Evolutionary conservation across 2,329 filamentous ascomycete species (phyloP), one percentile per base, ranked within the genome.

Genomic region (Trichoderma asperellum): DNA sequence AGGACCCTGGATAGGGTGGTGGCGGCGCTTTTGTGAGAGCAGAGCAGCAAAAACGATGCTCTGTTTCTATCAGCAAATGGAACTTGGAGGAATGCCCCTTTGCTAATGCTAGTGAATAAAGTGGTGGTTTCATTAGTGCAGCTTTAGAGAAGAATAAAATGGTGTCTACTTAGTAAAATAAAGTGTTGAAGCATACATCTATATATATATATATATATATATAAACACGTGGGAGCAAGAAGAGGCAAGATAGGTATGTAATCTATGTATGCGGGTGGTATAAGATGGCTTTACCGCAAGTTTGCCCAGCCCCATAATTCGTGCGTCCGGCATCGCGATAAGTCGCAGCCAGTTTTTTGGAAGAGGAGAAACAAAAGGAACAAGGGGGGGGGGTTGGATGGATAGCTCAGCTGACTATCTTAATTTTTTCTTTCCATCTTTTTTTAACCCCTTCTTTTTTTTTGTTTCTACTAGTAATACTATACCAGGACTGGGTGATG

Each of bases 311-410:
- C 63, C 63, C 63, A 58, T 66, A 34, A 34, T 66, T 66, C 63
- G 37, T 66, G 63, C 63, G 35, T 66, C 63, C 63, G 63, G 63
- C 63, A 66, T 66, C 63, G 63, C 63, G 63, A 66, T 24, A 24
- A 24, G 24, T 24, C 24, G 24, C 24, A 24, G 24, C 24, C 24
- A 24, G 24, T 24, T 24, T 24, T 24, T 24, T 24, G 24, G 24
- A 24, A 24, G 24, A 24, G 24, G 24, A 24, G 24, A 24, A 10
- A 24, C 16, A 34, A 16, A 57, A 34, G 7, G 18, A 5, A 57
- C 37, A 18, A 49, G 60, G 32, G 18, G 43, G 32, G 18, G 43
- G 43, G 29, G 49, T 27, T 32, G 21, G n/a, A 34, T 35, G 14
- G 8, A 53, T 14, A 34, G 63, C 63, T 66, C 63, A 58, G 63